Evolutionary conservation across 352 stramenopile species (phyloP), one percentile per base, ranked within the genome.

Genomic region (Pythium monospermum): DNA sequence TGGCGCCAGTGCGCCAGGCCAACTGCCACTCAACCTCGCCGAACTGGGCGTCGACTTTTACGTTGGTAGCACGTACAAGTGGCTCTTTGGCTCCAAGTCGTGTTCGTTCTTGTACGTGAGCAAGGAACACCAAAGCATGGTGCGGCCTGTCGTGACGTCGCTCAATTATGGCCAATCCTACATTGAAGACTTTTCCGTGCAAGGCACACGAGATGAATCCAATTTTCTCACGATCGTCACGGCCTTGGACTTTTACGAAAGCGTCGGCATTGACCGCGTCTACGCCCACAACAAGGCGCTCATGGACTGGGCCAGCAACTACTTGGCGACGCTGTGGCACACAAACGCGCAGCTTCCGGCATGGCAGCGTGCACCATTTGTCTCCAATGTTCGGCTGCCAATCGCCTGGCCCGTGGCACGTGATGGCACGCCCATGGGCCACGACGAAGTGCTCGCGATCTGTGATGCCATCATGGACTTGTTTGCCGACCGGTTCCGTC

Each of bases 21-120:
- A 94, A 41, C 49, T 94, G 2, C 66, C 73, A 19, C 66, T 94
- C 21, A 82, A 90, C 44, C 42, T 94, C 28, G 74, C 74, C 36
- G 57, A 76, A 43, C 64, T 91, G 5, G 61, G 70, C 22, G 77
- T 77, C 1, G 83, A 94, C 54, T 94, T 91, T 47, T 94, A 94
- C 63, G 83, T 94, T 0, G 83, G 83, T 35, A 91, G 66, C 21
- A 72, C 69, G 21, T 90, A 91, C 71, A 93, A 93, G 54, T 93
- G 83, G 83, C 69, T 94, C 10, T 91, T 91, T 50, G 77, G 76
- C 11, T 91, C 80, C 65, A 94, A 94, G 64, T 88, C 75, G 0
- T 89, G 78, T 52, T 86, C 80, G 18, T 91, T 94, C 59, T 57
- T 94, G 54, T 85, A 91, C 53, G 83, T 94, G n/a, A 70, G 61